A percentile compares a stretch with the other conserved stretches of the same genome.
Evolutionary conservation across 2,329 filamentous ascomycete genomes (phyloP).

Genomic region (Albifimbria verrucaria): DNA sequence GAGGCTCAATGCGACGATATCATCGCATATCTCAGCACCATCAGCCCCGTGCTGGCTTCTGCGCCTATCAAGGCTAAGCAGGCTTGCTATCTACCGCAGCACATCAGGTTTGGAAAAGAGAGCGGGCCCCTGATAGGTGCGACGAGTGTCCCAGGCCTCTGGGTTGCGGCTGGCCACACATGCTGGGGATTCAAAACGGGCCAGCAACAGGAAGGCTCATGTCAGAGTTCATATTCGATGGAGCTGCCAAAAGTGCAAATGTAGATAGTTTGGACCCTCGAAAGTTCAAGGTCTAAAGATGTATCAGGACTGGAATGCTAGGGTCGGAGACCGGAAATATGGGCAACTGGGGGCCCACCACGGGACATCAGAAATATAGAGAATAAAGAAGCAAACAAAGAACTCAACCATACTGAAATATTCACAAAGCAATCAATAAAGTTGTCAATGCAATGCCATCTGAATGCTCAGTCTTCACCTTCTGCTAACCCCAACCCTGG

Average conservation of each 20-base stretch:
- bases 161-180: conserved; percentile 85
- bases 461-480: background rate
- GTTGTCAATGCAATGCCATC: background rate
- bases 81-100: conserved; percentile 89
- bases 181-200: conserved; percentile 99
- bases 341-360: too few species aligned
- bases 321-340: too few species aligned
- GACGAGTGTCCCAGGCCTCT: conserved; percentile 69
- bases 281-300: conserved; percentile 49
- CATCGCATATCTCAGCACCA: conserved; percentile 68
- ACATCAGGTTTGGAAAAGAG: conserved; percentile 58
- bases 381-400: too few species aligned
- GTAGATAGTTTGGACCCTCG: conserved; percentile 65
- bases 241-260: conserved; percentile 63
- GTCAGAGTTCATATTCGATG: conserved; percentile 76
- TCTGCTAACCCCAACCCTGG: conserved; percentile 19
- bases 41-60: conserved; percentile 63
- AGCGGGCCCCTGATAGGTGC: conserved; percentile 72
- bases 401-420: too few species aligned
- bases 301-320: background rate
- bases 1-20: conserved; percentile 78
- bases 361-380: too few species aligned
- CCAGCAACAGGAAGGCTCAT: conserved; percentile 82
- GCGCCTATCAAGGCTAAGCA: conserved; percentile 72
- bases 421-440: background rate